Evolutionary conservation across 305 asterid species (phyloP), one percentile per base, ranked within the genome.

Genomic region (Withania somnifera): DNA sequence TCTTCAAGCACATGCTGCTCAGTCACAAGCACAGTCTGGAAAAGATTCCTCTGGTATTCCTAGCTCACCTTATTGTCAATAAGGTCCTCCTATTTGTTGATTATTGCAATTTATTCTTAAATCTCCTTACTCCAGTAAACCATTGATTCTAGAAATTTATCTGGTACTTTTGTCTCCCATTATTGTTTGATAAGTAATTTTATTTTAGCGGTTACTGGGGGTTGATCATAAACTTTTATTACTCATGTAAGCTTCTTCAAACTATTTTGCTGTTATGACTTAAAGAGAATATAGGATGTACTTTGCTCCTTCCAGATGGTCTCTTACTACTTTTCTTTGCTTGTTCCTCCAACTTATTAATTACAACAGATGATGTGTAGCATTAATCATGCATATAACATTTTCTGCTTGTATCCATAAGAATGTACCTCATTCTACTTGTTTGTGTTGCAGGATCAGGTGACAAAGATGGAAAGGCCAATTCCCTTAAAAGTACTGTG

Each of bases 1-100:
- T 57, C 97, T 96, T 89, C 98, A 96, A 88, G 99, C 99, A 52
- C 99, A 95, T 90, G 97, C 97, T 85, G 95, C 96, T 63, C 91
- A 89, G 79, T 97, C 98, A 57, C 98, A 93, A 15, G 89, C 89
- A 45, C 91, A 85, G 88, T 87, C 92, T 75, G 64, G 84, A 82
- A 94, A 90, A 86, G 94, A 87, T 53, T 84, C 92, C 30, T 84
- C 93, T 77, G 92, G 99, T 95, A 89, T 68, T 87, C 79, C 78
- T 57, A 45, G 40, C 54, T 45, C 19, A 26, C 36, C 19, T 64
- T 51, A 45, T 32, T 80, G 45, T 22, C 53, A 51, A 15, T 75
- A 73, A 26, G 50, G 26, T 50, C 61, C 22, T 26, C 38, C 20
- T 24, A 47, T 50, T 77, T 53, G 22, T 84, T 56, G 11, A 3